Percentiles rank a stretch among this genome's conserved stretches.
These are phyloP conservation scores for Pleurotus citrinopileatus DNA, from an alignment of 768 basidiomycete genomes.

Conservation along the genomic window DNA sequence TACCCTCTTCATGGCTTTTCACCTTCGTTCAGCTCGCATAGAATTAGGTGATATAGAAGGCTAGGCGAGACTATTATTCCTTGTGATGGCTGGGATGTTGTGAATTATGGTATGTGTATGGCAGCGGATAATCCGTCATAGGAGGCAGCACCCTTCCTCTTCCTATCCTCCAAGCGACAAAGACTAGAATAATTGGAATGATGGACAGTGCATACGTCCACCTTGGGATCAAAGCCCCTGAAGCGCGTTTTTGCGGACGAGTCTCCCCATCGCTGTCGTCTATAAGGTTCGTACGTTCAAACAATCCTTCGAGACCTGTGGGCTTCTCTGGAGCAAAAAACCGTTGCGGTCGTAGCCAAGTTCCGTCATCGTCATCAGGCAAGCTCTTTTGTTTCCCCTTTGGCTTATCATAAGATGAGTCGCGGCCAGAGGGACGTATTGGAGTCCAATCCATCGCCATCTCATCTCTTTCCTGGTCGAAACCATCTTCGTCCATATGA, in stretches of 20 bases:
- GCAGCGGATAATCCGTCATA: not conserved
- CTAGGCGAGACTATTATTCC: not conserved
- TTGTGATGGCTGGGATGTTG: not conserved
- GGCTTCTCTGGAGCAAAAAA: conserved; percentile 80
- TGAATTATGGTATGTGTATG: conserved; percentile 7
- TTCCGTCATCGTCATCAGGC: conserved; percentile 31
- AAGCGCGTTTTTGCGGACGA: not conserved
- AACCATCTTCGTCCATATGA: conserved; percentile 29
- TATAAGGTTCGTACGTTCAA: conserved; percentile 55
- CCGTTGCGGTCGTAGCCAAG: conserved; percentile 65
- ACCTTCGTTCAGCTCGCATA: not conserved
- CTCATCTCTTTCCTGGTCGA: conserved; percentile 42
- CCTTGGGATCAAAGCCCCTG: not conserved
- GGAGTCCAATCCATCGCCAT: conserved; percentile 79
- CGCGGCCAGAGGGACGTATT: conserved; percentile 31
- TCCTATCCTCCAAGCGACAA: not conserved
- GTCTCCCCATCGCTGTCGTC: conserved; percentile 35
- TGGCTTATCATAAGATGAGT: conserved; percentile 9
- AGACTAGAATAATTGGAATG: conserved; percentile 9
- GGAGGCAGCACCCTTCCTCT: not conserved
- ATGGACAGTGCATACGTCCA: conserved; percentile 17
- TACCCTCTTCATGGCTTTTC: not conserved
- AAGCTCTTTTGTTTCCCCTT: conserved; percentile 21
- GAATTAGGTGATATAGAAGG: not conserved
- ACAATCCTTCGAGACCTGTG: conserved; percentile 71